These are phyloP conservation scores for Wickerhamomyces ciferrii DNA, from an alignment of 805 yeast genomes.

Conservation along the genomic window DNA sequence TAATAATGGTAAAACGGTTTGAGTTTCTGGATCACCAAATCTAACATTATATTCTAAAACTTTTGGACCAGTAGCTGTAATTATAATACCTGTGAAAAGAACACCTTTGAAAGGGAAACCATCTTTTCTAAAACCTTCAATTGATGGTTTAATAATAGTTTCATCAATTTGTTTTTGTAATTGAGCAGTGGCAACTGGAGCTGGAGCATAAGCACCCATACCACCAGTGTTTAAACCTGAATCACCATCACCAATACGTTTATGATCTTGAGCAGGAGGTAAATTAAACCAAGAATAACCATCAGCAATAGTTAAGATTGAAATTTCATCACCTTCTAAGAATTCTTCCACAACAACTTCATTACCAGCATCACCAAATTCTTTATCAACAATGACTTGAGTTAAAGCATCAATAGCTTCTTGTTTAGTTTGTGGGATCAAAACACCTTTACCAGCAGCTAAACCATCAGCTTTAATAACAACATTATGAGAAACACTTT, in stretches of 20 bases:
- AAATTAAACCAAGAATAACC: conserved; percentile 88
- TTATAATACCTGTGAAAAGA: conserved; percentile 91
- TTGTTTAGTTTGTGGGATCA: conserved; percentile 77
- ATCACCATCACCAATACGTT: conserved; percentile 91
- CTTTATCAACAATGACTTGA: conserved; percentile 83
- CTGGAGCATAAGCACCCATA: conserved; percentile 99
- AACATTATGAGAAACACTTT: conserved; percentile 60
- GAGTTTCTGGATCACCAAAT: conserved; percentile 99
- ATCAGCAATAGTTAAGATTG: conserved; percentile 86
- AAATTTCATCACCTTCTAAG: conserved; percentile 94
- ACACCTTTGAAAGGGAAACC: conserved; percentile 95
- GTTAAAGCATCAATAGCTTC: conserved; percentile 84
- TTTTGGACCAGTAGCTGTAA: conserved; percentile 84
- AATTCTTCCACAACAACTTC: conserved; percentile 94
- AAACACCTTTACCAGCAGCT: conserved; percentile 98
- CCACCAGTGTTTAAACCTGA: conserved; percentile 97
- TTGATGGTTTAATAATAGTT: conserved; percentile 81
- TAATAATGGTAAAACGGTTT: conserved; percentile 86
- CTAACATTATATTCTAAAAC: conserved; percentile 96
- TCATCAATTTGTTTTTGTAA: conserved; percentile 65
- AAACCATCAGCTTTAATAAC: conserved; percentile 97
- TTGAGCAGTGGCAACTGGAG: conserved; percentile 85
- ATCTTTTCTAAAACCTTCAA: conserved; percentile 94
- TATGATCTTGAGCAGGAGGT: conserved; percentile 98
- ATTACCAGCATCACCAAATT: conserved; percentile 92